phyloP scores from a whole-genome alignment of 352 stramenopile species.

The Globisporangium paddicum region DNA sequence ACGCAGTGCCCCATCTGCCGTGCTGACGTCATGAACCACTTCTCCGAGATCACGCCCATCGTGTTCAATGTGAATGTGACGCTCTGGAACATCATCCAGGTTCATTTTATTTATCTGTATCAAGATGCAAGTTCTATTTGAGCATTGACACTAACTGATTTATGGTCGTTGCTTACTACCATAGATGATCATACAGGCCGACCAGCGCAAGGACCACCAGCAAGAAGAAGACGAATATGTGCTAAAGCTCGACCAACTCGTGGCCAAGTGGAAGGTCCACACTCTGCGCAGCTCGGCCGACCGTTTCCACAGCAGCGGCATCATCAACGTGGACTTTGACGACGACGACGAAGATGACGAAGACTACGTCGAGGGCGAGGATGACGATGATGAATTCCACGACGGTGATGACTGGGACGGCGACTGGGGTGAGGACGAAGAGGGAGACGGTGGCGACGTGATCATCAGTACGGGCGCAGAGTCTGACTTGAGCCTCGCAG shows the following conservation, averaged over 20 bases:
- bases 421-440: constrained; percentile 8
- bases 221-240: constrained; percentile 49
- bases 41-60: constrained; percentile 17
- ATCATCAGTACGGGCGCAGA: not conserved
- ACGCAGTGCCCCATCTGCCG: constrained; percentile 48
- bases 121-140: no score
- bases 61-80: constrained; percentile 64
- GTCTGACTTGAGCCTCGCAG: no score
- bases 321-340: constrained; percentile 16
- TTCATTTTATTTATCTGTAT: constrained; percentile 17
- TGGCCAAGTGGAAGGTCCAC: constrained; percentile 55
- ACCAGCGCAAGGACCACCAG: constrained; percentile 12
- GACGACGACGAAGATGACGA: constrained; percentile 5
- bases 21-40: constrained; percentile 27
- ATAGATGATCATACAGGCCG: constrained; percentile 35
- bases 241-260: constrained; percentile 40
- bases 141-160: no score
- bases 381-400: constrained; percentile 13
- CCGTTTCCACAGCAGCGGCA: constrained; percentile 22
- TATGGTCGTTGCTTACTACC: no score
- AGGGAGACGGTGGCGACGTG: not conserved
- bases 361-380: constrained; percentile 10
- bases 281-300: constrained; percentile 25
- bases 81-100: constrained; percentile 69
- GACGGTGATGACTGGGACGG: constrained; percentile 4